Conservation (phyloP, 495 filamentous ascomycete genomes). For the Aspergillus steynii region DNA sequence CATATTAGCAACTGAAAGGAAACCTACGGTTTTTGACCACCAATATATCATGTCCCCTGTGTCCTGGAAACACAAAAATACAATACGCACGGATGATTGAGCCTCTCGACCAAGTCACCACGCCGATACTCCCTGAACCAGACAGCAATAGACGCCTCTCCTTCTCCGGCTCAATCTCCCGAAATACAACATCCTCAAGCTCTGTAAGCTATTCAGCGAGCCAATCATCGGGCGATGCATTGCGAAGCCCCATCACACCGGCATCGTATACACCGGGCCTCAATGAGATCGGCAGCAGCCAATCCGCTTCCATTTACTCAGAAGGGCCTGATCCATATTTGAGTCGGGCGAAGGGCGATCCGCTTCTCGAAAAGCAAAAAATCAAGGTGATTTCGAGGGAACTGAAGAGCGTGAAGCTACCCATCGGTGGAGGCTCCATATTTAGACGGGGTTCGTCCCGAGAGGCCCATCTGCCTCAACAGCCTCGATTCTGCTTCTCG, state of each 20-base stretch:
- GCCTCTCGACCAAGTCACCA: constrained; percentile 21
- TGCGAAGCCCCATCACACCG: constrained; percentile 20
- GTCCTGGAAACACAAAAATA: constrained; percentile 21
- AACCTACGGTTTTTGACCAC: constrained; percentile 20
- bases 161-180: constrained; percentile 17
- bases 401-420: constrained; percentile 19
- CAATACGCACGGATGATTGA: constrained; percentile 29
- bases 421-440: constrained; percentile 18
- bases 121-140: constrained; percentile 13
- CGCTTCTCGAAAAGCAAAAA: constrained; percentile 18
- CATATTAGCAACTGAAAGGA: constrained; percentile 20
- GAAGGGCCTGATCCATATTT: constrained; percentile 12
- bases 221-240: constrained; percentile 20
- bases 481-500: constrained; percentile 26
- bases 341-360: constrained; percentile 13
- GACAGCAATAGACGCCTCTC: constrained; percentile 18
- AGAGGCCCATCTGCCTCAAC: constrained; percentile 16
- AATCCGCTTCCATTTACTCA: constrained; percentile 10
- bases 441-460: constrained; percentile 20
- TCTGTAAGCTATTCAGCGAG: constrained; percentile 28
- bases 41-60: constrained; percentile 25
- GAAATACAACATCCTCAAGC: constrained; percentile 25
- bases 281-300: constrained; percentile 19
- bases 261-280: constrained; percentile 5
- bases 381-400: constrained; percentile 22